Base-by-base conservation (phyloP, 331 rosid species). In the Malus hybrid region DNA sequence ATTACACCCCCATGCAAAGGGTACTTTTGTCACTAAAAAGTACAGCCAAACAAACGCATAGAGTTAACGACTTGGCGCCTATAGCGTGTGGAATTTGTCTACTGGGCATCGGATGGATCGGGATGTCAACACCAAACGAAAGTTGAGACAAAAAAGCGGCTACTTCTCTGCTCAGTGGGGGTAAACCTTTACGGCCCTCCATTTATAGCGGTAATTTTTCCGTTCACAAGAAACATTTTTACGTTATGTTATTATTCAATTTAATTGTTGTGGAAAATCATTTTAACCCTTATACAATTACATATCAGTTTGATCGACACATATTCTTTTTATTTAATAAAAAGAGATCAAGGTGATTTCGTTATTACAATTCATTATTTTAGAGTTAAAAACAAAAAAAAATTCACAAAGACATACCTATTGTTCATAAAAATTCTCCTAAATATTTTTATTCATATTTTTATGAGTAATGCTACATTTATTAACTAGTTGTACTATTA, bases 61-160 rank as follows among this genome's bases (percentile, higher is more conserved):
- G 88, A 80, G 82, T 74, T 89, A 82, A 87, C 85, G 90, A 86
- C 82, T 83, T 27, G 18, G 77, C 42, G 27, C 6, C 24, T 4
- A 52, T 93, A 72, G 93, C 95, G 96, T 91, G 95, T 85, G 42
- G 84, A 84, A 87, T 74, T 90, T 91, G 97, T 80, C 85, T 65
- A 67, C 80, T 79, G 77, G 42, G 76, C 76, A 34, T 73, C 5
- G 5, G 50, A 44, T 44, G 50, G 91, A 91, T 79, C 69, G 83
- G 94, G 86, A 89, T 81, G 89, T 84, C 80, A 86, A 86, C 85
- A 67, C 76, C 14, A 54, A 74, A 70, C 22, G 28, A 82, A 76
- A 84, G 87, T 75, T 73, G 70, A 65, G 50, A 77, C 12, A 70
- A 33, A 28, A 85, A 82, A 85, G 82, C 86, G 72, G 83, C 87